Evolutionary conservation across 2,329 filamentous ascomycete species (phyloP).

Genomic region (Epichloe sp.): DNA sequence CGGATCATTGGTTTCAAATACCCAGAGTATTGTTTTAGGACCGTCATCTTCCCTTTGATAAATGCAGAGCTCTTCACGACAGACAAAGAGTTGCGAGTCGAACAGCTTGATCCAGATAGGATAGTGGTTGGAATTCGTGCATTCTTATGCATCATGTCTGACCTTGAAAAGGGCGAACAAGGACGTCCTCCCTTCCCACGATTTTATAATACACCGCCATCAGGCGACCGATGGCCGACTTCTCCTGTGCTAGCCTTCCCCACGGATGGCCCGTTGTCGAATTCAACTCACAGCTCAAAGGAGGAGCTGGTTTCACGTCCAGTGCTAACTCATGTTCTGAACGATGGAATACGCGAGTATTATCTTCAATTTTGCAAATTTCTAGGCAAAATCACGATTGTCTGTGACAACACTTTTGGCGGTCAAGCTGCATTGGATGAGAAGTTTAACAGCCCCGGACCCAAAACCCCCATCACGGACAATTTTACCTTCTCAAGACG

Average conservation of each 20-base stretch:
- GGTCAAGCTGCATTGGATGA: conserved; percentile 92
- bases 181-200: conserved; percentile 74
- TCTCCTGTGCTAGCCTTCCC: conserved; percentile 36
- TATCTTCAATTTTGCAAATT: conserved; percentile 91
- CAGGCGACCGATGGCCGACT: conserved; percentile 30
- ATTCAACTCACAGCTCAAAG: conserved; percentile 18
- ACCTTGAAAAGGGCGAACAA: conserved; percentile 73
- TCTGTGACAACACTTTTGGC: conserved; percentile 94
- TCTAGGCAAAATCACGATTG: conserved; percentile 84
- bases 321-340: conserved; percentile 48
- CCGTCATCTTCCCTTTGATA: conserved; percentile 87
- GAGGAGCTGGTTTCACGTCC: conserved; percentile 57
- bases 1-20: conserved; percentile 89
- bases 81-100: conserved; percentile 67
- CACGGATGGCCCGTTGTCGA: conserved; percentile 15
- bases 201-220: conserved; percentile 33
- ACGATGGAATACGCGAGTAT: conserved; percentile 68
- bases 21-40: conserved; percentile 85
- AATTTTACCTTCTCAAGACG: conserved; percentile 82
- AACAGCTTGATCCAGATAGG: conserved; percentile 87
- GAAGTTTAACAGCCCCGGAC: conserved; percentile 75
- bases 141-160: conserved; percentile 84
- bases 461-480: conserved; percentile 90
- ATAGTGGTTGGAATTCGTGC: conserved; percentile 96
- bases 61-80: conserved; percentile 80